These are phyloP conservation scores for Bimuria novae-zelandiae DNA, from an alignment of 2,329 filamentous ascomycete genomes.

Conservation along the genomic window DNA sequence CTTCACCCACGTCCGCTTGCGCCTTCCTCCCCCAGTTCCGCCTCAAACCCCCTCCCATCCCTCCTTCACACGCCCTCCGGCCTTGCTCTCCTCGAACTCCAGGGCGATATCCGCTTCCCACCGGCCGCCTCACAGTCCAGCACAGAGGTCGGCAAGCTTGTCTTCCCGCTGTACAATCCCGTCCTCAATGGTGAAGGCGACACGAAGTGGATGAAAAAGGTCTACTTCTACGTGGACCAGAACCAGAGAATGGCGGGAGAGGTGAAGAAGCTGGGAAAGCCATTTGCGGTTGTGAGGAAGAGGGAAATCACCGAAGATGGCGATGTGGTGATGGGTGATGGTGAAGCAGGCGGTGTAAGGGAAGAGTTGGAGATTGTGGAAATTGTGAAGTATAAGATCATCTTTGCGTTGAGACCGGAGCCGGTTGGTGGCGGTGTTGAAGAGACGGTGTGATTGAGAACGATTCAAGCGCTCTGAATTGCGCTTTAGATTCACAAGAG, in stretches of 20 bases:
- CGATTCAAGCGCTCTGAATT: no score
- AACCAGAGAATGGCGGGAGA: constrained; percentile 90
- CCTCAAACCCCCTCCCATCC: constrained; percentile 69
- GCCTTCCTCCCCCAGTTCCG: constrained; percentile 6
- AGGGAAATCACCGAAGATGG: constrained; percentile 20
- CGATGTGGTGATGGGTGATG: constrained; percentile 34
- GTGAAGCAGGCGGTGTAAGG: constrained; percentile 17
- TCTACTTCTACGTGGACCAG: constrained; percentile 84
- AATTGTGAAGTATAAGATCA: constrained; percentile 82
- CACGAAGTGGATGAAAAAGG: constrained; percentile 84
- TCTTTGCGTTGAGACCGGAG: constrained; percentile 84
- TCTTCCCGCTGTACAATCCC: constrained; percentile 75
- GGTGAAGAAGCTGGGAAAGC: constrained; percentile 80
- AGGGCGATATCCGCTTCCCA: constrained; percentile 85
- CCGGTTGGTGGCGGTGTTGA: constrained; percentile 61
- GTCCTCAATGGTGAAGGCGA: constrained; percentile 52
- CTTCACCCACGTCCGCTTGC: constrained; percentile 22
- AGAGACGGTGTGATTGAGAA: constrained; percentile 20
- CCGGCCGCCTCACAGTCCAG: constrained; percentile 37
- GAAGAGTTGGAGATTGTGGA: constrained; percentile 80
- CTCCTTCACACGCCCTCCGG: constrained; percentile 88
- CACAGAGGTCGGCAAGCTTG: constrained; percentile 70
- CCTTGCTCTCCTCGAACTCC: constrained; percentile 87
- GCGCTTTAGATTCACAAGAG: no score
- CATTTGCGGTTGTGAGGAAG: constrained; percentile 75